Conservation (phyloP, 768 basidiomycete genomes). For the Kwoniella sp. region DNA sequence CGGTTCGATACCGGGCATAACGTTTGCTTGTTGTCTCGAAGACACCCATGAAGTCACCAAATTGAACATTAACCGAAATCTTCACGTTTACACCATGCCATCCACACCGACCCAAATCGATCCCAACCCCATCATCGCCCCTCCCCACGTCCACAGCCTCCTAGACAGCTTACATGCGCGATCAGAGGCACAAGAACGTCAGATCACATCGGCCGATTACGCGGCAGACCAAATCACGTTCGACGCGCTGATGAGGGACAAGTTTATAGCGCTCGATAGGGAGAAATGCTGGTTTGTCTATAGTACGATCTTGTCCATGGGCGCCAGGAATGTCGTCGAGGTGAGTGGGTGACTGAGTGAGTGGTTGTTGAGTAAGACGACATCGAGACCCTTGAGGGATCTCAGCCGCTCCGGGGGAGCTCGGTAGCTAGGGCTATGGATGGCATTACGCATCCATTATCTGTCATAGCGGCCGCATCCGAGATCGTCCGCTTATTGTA, state of each 20-base stretch:
- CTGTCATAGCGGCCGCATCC: too few relatives aligned
- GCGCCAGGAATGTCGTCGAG: slow-evolving; percentile 36
- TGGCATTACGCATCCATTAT: too few relatives aligned
- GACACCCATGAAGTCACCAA: too few relatives aligned
- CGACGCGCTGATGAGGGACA: slow-evolving; percentile 26
- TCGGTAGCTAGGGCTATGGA: too few relatives aligned
- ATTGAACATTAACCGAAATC: too few relatives aligned
- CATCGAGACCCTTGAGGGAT: too few relatives aligned
- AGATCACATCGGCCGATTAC: slow-evolving; percentile 17
- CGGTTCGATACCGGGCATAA: too few relatives aligned
- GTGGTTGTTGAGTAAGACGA: too few relatives aligned
- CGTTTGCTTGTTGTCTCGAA: too few relatives aligned
- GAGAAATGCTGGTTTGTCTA: slow-evolving; percentile 37
- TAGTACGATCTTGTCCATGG: slow-evolving; percentile 26
- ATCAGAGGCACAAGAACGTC: slow-evolving; percentile 25
- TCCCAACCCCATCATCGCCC: slow-evolving; percentile 15
- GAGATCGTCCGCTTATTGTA: too few relatives aligned
- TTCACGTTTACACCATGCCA: not conserved
- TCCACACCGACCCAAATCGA: not conserved
- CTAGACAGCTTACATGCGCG: slow-evolving; percentile 22
- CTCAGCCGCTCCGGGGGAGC: too few relatives aligned
- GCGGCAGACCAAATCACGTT: slow-evolving; percentile 6
- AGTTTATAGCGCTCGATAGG: slow-evolving; percentile 40
- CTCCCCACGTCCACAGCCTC: slow-evolving; percentile 17
- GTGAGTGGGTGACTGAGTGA: slow-evolving; percentile 12